Evolutionary conservation across 2,329 filamentous ascomycete species (phyloP).

Genomic region (Cercospora zeina): DNA sequence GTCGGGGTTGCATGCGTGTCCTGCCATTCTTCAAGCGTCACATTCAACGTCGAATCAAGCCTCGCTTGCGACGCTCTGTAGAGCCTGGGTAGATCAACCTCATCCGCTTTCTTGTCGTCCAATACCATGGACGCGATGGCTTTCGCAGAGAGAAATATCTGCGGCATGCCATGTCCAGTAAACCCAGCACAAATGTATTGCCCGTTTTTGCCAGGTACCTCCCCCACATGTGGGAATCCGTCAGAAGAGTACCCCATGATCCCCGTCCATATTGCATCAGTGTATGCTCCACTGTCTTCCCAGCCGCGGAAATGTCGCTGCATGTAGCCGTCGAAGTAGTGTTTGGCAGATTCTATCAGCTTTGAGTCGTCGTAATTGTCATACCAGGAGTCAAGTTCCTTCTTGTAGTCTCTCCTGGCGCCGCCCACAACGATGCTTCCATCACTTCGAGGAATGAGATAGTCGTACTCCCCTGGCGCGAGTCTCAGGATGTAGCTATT

Average conservation of each 20-base stretch:
- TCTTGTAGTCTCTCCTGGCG: conserved; percentile 35
- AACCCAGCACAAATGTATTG: conserved; percentile 34
- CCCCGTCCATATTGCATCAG: conserved; percentile 49
- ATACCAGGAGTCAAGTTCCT: conserved; percentile 46
- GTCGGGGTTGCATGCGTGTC: conserved; percentile 14
- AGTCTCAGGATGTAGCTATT: conserved; percentile 35
- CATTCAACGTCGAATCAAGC: conserved; percentile 24
- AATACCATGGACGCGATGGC: conserved; percentile 27
- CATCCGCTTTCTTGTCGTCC: conserved; percentile 15
- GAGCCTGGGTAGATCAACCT: conserved; percentile 27
- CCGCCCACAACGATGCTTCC: conserved; percentile 52
- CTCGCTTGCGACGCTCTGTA: conserved; percentile 25
- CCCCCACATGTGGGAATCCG: conserved; percentile 31
- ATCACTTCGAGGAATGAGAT: conserved; percentile 50
- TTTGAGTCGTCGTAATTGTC: conserved; percentile 50
- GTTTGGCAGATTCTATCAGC: conserved; percentile 46
- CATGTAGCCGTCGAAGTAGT: conserved; percentile 54
- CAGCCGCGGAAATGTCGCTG: conserved; percentile 52
- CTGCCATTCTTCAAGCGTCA: conserved; percentile 25
- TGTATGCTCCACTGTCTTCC: conserved; percentile 43
- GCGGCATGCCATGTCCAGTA: conserved; percentile 31
- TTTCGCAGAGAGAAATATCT: conserved; percentile 31
- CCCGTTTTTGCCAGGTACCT: conserved; percentile 26
- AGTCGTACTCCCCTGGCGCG: conserved; percentile 37
- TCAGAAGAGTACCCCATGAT: conserved; percentile 38